A percentile compares a stretch with the other conserved stretches of the same genome.
phyloP scores from a whole-genome alignment of 306 rosid genomes.

The Calophaca sinica region DNA sequence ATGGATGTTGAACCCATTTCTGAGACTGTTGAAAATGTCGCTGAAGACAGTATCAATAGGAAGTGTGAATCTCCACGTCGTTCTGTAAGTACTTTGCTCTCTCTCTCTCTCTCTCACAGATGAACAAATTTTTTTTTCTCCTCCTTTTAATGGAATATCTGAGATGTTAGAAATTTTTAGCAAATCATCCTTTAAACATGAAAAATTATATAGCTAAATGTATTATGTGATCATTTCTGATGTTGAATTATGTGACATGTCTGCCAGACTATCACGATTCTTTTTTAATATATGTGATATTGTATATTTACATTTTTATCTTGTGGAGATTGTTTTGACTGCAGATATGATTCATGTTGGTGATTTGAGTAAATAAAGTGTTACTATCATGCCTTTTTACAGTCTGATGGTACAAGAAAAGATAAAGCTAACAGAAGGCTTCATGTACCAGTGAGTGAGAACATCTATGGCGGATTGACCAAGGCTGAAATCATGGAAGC shows the following conservation, averaged over 20 bases:
- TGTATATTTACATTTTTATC: slow-evolving; percentile 37
- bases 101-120: not conserved
- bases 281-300: slow-evolving; percentile 1
- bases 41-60: slow-evolving; percentile 41
- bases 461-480: slow-evolving; percentile 80
- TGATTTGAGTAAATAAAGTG: slow-evolving; percentile 46
- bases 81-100: slow-evolving; percentile 51
- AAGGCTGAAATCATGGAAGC: slow-evolving; percentile 70
- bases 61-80: slow-evolving; percentile 52
- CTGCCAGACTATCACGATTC: not conserved
- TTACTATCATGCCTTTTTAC: slow-evolving; percentile 54
- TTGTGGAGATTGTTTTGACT: slow-evolving; percentile 49
- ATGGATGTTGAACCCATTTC: slow-evolving; percentile 56
- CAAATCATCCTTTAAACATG: slow-evolving; percentile 28
- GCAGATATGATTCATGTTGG: slow-evolving; percentile 48
- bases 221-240: slow-evolving; percentile 13
- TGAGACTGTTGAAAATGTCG: slow-evolving; percentile 55
- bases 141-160: slow-evolving; percentile 3
- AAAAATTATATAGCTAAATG: slow-evolving; percentile 6
- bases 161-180: slow-evolving; percentile 14
- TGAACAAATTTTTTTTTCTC: not conserved
- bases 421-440: slow-evolving; percentile 58
- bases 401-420: slow-evolving; percentile 62
- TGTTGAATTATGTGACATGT: slow-evolving; percentile 23
- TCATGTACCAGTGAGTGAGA: slow-evolving; percentile 70